These are phyloP conservation scores for Wickerhamiella pararugosa DNA, from an alignment of 1,139 yeast genomes.

Conservation along the genomic window DNA sequence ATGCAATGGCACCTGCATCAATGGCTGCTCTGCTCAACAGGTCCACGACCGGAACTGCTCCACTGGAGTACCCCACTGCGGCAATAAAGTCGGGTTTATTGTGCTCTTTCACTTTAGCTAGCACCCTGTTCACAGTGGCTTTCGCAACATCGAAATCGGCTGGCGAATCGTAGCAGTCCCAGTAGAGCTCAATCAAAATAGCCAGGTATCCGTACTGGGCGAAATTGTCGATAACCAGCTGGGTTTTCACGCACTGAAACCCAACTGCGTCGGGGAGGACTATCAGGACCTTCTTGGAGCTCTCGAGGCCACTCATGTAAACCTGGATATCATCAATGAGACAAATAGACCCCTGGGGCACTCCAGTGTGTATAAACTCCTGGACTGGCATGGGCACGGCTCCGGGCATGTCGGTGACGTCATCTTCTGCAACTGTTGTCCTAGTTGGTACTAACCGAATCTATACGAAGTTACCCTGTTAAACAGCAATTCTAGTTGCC, in stretches of 20 bases:
- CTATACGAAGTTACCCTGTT: conserved; percentile 2
- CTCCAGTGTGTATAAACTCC: conserved; percentile 17
- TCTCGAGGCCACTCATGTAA: conserved; percentile 41
- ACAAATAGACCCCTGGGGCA: conserved; percentile 30
- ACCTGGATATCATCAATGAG: conserved; percentile 20
- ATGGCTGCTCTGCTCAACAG: conserved; percentile 36
- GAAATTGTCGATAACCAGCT: conserved; percentile 54
- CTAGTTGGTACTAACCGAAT: no score
- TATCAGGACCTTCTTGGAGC: conserved; percentile 36
- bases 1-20: conserved; percentile 57
- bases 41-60: conserved; percentile 53
- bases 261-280: conserved; percentile 61
- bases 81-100: conserved; percentile 37
- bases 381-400: no score
- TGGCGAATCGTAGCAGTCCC: conserved; percentile 35
- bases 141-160: conserved; percentile 38
- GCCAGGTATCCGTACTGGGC: conserved; percentile 50
- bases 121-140: conserved; percentile 31
- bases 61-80: conserved; percentile 70
- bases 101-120: conserved; percentile 31
- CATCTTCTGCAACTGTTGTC: no score
- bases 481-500: no score
- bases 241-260: conserved; percentile 37
- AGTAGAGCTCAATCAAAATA: conserved; percentile 59
- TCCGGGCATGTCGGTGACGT: no score